phyloP scores from a whole-genome alignment of 306 rosid species.

The Pueraria montana region DNA sequence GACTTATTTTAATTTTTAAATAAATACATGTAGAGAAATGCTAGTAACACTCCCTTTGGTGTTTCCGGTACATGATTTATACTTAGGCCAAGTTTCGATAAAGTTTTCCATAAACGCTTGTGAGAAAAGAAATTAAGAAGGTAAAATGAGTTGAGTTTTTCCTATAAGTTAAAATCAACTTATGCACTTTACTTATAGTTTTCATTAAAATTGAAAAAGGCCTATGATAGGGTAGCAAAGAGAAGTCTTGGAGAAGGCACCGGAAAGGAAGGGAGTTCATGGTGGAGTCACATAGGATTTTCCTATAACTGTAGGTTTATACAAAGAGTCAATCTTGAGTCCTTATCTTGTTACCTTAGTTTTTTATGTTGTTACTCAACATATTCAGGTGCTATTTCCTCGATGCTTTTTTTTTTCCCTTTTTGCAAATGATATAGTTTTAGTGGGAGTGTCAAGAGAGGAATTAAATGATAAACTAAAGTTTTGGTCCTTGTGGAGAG shows the following conservation, averaged over 20 bases:
- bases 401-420: background rate
- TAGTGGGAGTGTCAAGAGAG: background rate
- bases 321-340: background rate
- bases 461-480: background rate
- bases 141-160: background rate
- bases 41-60: background rate
- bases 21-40: slow-evolving; percentile 1
- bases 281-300: background rate
- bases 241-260: background rate
- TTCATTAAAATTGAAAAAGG: background rate
- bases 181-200: background rate
- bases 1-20: background rate
- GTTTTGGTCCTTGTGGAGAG: background rate
- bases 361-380: background rate
- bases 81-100: background rate
- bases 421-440: background rate
- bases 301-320: background rate
- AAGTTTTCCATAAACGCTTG: too few relatives aligned
- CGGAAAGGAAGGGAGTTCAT: background rate
- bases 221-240: background rate
- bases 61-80: background rate
- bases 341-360: background rate
- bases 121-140: background rate
- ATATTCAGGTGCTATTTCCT: background rate
- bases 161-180: too few relatives aligned